A percentile compares a stretch with the other conserved stretches of the same genome.
Evolutionary conservation across 2,329 filamentous ascomycete genomes (phyloP).

Genomic region (Diaporthe destruens): DNA sequence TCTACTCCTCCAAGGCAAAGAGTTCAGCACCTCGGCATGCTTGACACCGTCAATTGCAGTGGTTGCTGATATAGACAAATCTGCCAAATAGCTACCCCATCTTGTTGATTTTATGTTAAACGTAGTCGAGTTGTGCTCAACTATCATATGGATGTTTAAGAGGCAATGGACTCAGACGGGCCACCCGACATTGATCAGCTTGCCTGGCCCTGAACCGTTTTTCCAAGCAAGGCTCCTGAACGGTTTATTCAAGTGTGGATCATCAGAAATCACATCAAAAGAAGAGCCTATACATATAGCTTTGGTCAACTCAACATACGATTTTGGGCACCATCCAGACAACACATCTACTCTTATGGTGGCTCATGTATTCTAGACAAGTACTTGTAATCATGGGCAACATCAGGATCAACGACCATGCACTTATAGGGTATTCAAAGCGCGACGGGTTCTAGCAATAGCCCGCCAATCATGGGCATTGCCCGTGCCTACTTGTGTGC

Average conservation of each 20-base stretch:
- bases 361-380: neutral
- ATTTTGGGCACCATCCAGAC: neutral
- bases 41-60: neutral
- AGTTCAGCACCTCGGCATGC: neutral
- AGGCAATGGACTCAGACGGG: neutral
- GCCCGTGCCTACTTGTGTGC: constrained; percentile 34
- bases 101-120: neutral
- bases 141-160: neutral
- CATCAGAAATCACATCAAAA: too few species aligned
- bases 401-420: neutral
- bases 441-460: neutral
- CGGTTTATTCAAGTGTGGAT: neutral
- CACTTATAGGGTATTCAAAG: neutral
- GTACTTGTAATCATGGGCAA: neutral
- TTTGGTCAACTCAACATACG: neutral
- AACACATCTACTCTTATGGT: neutral
- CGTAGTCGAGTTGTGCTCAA: neutral
- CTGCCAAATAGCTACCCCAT: neutral
- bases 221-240: neutral
- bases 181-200: neutral
- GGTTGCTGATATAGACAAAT: neutral
- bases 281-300: neutral
- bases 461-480: neutral
- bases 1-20: constrained; percentile 3
- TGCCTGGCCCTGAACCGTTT: neutral